Conservation (phyloP, 2,329 filamentous ascomycete species). For the Ceratocystis colombiana region DNA sequence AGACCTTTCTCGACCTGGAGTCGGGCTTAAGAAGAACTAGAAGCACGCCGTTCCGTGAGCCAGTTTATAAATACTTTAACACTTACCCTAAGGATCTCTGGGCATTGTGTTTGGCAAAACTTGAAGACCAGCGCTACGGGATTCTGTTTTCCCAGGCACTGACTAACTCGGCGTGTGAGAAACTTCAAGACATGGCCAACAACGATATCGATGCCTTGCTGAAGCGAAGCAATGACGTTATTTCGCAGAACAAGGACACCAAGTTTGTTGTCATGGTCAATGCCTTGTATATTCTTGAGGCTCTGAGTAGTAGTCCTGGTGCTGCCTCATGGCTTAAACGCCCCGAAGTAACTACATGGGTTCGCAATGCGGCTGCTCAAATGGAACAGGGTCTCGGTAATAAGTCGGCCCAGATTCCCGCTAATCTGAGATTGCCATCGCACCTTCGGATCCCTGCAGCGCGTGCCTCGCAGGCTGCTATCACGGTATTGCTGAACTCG, state of each 20-base stretch:
- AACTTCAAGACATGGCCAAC: conserved; percentile 64
- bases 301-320: conserved; percentile 57
- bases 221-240: conserved; percentile 52
- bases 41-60: conserved; percentile 81
- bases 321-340: conserved; percentile 63
- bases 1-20: conserved; percentile 83
- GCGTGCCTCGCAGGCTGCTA: conserved; percentile 55
- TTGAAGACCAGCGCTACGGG: conserved; percentile 79
- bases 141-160: conserved; percentile 85
- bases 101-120: conserved; percentile 63
- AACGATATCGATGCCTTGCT: conserved; percentile 64
- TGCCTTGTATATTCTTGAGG: conserved; percentile 72
- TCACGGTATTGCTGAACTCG: conserved; percentile 76
- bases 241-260: conserved; percentile 58
- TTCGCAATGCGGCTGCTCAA: conserved; percentile 61
- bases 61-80: conserved; percentile 87
- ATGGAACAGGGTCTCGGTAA: conserved; percentile 47
- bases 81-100: conserved; percentile 84
- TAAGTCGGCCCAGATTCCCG: conserved; percentile 43
- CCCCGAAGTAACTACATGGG: conserved; percentile 49
- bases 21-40: conserved; percentile 74
- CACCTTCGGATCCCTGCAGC: conserved; percentile 72
- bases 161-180: conserved; percentile 59
- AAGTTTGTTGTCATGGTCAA: conserved; percentile 66
- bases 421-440: conserved; percentile 57